A percentile compares a stretch with the other conserved stretches of the same genome.
These are phyloP conservation scores for Verticillium albo-atrum DNA, from an alignment of 2,329 filamentous ascomycete genomes.

Conservation along the genomic window DNA sequence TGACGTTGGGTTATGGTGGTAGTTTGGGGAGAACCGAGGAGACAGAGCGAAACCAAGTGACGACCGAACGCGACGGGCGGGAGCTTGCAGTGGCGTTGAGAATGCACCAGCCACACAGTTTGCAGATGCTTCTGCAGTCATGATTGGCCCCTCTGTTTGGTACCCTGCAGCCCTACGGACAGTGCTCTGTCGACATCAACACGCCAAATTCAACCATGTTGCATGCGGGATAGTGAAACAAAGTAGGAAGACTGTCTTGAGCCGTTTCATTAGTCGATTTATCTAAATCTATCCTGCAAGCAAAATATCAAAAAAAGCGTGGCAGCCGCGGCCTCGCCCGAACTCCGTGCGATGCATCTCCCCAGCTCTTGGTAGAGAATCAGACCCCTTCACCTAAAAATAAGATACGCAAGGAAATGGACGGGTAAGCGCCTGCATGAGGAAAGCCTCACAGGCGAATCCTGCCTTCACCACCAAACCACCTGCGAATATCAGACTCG, in stretches of 20 bases:
- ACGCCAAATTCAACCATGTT: no score
- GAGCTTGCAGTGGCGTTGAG: neutral
- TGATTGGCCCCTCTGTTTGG: neutral
- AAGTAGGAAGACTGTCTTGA: neutral
- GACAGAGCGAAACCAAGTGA: neutral
- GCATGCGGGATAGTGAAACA: no score
- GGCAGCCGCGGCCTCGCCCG: constrained; percentile 3
- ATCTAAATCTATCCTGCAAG: neutral
- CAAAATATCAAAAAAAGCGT: neutral
- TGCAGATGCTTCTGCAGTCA: neutral
- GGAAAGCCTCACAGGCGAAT: constrained; percentile 7
- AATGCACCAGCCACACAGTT: neutral
- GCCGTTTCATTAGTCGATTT: neutral
- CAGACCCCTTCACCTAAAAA: constrained; percentile 1
- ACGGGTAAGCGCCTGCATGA: neutral
- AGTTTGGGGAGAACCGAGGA: neutral
- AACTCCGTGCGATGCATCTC: constrained; percentile 14
- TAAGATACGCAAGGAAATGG: constrained; percentile 1
- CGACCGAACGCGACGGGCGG: neutral
- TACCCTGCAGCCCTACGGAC: neutral
- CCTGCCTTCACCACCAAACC: constrained; percentile 49
- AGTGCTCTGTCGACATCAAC: neutral
- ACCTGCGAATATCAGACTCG: constrained; percentile 45
- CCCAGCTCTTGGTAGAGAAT: constrained; percentile 15
- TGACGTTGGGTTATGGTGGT: constrained; percentile 2